phyloP scores from a whole-genome alignment of 1,284 basidiomycete genomes.

The Sporisorium exsertum region DNA sequence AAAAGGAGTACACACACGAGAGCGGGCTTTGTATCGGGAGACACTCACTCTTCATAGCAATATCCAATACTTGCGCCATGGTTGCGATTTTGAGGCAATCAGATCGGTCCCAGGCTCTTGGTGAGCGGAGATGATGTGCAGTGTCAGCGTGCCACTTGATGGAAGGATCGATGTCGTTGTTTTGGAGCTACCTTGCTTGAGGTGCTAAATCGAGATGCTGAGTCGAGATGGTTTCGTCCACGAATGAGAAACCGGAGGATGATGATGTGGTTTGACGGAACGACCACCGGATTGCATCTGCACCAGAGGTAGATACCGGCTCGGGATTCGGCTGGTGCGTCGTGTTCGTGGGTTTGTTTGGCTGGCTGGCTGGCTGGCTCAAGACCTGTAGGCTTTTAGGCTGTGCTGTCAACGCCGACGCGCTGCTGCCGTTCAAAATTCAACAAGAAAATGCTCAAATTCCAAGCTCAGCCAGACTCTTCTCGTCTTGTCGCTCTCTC shows the following conservation, averaged over 20 bases:
- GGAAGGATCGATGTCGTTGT: background rate
- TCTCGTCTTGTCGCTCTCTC: no score
- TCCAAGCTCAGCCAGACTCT: constrained; percentile 6
- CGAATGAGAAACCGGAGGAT: background rate
- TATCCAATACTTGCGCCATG: constrained; percentile 57
- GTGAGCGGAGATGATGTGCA: background rate
- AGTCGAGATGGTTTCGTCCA: background rate
- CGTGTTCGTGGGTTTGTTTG: background rate
- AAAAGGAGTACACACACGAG: background rate
- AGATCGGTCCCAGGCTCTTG: background rate
- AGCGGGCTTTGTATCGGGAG: no score
- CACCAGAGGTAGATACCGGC: background rate
- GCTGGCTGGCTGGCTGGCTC: background rate
- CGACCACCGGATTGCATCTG: background rate
- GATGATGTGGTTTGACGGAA: background rate
- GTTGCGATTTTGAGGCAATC: constrained; percentile 3
- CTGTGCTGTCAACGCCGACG: constrained; percentile 7
- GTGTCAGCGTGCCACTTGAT: background rate
- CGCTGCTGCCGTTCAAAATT: constrained; percentile 7
- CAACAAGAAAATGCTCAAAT: constrained; percentile 11
- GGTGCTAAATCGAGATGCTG: background rate
- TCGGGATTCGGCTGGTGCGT: constrained; percentile 28
- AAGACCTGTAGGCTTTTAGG: background rate
- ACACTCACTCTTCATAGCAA: constrained; percentile 55
- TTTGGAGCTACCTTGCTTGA: background rate